phyloP scores from a whole-genome alignment of 192 early-diverging fungal genomes.

The Coemansia sp. region DNA sequence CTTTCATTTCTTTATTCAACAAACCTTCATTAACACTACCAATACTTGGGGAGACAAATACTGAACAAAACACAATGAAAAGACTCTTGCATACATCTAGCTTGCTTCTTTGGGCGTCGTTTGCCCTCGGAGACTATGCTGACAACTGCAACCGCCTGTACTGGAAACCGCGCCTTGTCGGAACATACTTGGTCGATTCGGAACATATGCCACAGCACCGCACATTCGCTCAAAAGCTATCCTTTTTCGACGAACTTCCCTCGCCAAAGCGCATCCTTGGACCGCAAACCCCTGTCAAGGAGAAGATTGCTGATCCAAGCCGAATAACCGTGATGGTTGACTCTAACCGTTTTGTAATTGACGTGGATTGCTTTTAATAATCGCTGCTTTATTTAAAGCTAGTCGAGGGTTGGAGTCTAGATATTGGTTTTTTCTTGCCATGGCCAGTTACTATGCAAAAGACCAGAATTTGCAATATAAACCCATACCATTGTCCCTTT shows the following conservation, averaged over 20 bases:
- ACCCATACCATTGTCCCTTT: not conserved
- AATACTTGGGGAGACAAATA: no score
- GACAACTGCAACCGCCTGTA: constrained; percentile 44
- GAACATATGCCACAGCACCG: constrained; percentile 18
- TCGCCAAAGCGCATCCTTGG: constrained; percentile 33
- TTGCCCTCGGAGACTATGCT: constrained; percentile 1
- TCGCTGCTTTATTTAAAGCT: not conserved
- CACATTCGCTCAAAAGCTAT: constrained; percentile 15
- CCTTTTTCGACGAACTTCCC: constrained; percentile 22
- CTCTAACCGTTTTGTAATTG: constrained; percentile 21
- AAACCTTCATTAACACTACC: no score
- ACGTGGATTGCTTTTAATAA: constrained; percentile 36
- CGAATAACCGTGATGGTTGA: constrained; percentile 43
- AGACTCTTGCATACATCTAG: not conserved
- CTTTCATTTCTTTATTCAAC: not conserved
- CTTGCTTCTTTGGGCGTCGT: not conserved
- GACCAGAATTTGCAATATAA: not conserved
- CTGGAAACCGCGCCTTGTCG: constrained; percentile 34
- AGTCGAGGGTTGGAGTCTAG: not conserved
- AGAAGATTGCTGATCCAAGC: constrained; percentile 23
- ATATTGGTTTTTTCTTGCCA: not conserved
- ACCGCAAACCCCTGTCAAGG: constrained; percentile 23
- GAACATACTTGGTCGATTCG: constrained; percentile 22
- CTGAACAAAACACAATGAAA: not conserved
- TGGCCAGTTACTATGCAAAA: no score